A percentile compares a stretch with the other conserved stretches of the same genome.
These are phyloP conservation scores for Pichia ethanolica DNA, from an alignment of 805 yeast genomes.

Conservation along the genomic window DNA sequence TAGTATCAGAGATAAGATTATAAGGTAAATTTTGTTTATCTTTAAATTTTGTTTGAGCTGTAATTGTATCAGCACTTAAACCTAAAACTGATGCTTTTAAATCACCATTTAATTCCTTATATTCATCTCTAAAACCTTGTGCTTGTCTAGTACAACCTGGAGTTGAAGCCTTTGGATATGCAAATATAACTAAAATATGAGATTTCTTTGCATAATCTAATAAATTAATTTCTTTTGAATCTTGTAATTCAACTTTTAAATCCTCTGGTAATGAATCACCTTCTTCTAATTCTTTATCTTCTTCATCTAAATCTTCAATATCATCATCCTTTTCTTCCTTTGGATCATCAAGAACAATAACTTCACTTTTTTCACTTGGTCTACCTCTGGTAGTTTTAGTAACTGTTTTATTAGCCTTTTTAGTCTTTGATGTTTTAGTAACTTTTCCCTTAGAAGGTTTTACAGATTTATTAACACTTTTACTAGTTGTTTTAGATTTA, in stretches of 20 bases:
- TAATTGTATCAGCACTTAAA: constrained; percentile 72
- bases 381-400: too few species aligned
- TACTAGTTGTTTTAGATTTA: too few species aligned
- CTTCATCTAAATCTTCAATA: background rate
- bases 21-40: constrained; percentile 67
- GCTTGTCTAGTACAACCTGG: constrained; percentile 98
- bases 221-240: constrained; percentile 26
- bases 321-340: background rate
- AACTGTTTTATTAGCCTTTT: too few species aligned
- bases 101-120: constrained; percentile 34
- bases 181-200: constrained; percentile 48
- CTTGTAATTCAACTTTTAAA: constrained; percentile 42
- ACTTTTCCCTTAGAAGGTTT: too few species aligned
- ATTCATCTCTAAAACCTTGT: constrained; percentile 73
- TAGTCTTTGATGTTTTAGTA: too few species aligned
- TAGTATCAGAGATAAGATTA: constrained; percentile 70
- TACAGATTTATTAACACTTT: too few species aligned
- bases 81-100: constrained; percentile 65
- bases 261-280: constrained; percentile 12
- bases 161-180: constrained; percentile 89
- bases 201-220: constrained; percentile 23
- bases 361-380: too few species aligned
- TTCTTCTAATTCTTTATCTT: constrained; percentile 7
- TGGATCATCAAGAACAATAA: background rate
- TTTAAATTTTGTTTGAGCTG: constrained; percentile 70